Evolutionary conservation across 2,329 filamentous ascomycete species (phyloP), one percentile per base, ranked within the genome.

Genomic region (Fusarium verrucosum): DNA sequence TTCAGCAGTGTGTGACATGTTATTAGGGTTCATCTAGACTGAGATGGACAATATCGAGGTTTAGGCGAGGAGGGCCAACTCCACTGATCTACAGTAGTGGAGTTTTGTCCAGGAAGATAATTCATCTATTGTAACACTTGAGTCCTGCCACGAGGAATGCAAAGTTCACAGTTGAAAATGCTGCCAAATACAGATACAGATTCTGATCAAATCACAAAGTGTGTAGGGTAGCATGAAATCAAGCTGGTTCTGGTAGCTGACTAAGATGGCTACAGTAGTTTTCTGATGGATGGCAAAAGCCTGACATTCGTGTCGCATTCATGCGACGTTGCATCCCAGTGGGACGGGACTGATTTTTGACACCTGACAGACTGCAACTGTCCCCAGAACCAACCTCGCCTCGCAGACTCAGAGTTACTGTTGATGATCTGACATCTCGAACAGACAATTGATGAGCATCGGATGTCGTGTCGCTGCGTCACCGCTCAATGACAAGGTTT

Each of bases 281-380:
- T n/a, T n/a, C 16, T 41, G 36, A 16, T 13, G 16, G 5, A 7
- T 16, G 10, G 46, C n/a, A n/a, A 44, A 42, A 50, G 45, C 43
- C 52, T 66, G 58, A 63, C 37, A 58, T 41, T 40, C 10, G 38
- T 64, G 45, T 57, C 25, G 23, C 19, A 23, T 46, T 17, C 22
- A 55, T 32, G 59, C 43, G 61, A 68, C 63, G 64, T 66, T 66
- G 46, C 64, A 65, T 62, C 40, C 25, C 17, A 35, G 49, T 63
- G 50, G 64, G 36, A 25, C 43, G 59, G 49, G 14, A 41, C 30
- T n/a, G n/a, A n/a, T n/a, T n/a, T 28, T 38, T 40, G 36, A 51
- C 63, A 66, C 54, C 64, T 66, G 63, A 60, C 45, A 49, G 20
- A 26, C 23, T 41, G 32, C 46, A 26, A 38, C 42, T 67, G 58